These are phyloP conservation scores for Dactylellina leptospora DNA, from an alignment of 2,329 filamentous ascomycete genomes.

Conservation along the genomic window DNA sequence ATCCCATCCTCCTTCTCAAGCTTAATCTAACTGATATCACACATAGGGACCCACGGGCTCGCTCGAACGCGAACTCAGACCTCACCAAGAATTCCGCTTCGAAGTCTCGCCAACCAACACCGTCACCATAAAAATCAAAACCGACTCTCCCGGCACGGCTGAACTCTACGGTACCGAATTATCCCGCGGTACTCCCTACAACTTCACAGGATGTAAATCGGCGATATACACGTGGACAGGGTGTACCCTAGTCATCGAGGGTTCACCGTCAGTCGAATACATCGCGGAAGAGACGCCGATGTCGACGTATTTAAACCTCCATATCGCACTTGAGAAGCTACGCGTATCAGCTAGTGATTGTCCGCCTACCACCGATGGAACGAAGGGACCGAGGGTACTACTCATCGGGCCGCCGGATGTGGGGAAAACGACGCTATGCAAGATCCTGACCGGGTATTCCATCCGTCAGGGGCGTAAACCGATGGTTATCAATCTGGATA, in stretches of 20 bases:
- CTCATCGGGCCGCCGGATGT: constrained; percentile 79
- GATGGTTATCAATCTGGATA: constrained; percentile 83
- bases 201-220: constrained; percentile 80
- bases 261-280: constrained; percentile 66
- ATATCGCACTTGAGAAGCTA: constrained; percentile 81
- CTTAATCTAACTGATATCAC: too few relatives aligned
- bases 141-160: constrained; percentile 70
- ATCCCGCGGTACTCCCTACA: constrained; percentile 79
- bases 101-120: constrained; percentile 22
- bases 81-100: constrained; percentile 52
- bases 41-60: constrained; percentile 17
- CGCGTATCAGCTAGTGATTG: constrained; percentile 67
- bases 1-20: background rate
- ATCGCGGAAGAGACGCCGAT: constrained; percentile 81
- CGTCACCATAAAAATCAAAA: constrained; percentile 39
- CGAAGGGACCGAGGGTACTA: constrained; percentile 79
- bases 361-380: constrained; percentile 45
- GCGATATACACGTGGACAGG: constrained; percentile 93
- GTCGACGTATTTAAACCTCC: constrained; percentile 81
- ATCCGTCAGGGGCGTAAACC: constrained; percentile 77
- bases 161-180: constrained; percentile 97
- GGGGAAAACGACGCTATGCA: constrained; percentile 84
- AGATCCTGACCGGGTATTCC: constrained; percentile 81
- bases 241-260: constrained; percentile 81
- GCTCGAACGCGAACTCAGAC: constrained; percentile 43